These are phyloP conservation scores for Pseudoscleropodium purum DNA, from an alignment of 225 moss, liverwort and hornwort genomes.

Conservation along the genomic window DNA sequence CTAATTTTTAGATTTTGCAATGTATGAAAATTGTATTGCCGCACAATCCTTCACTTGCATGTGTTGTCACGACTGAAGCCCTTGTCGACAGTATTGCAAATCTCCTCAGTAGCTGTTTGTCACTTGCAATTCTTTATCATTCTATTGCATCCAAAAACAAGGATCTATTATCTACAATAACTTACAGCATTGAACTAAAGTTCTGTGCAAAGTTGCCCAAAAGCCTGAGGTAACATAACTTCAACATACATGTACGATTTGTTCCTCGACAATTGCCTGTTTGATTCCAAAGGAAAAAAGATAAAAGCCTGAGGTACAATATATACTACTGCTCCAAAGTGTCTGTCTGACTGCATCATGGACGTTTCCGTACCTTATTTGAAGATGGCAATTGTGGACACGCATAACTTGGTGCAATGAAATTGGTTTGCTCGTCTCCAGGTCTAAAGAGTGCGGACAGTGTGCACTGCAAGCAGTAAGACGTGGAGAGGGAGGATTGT, in stretches of 20 bases:
- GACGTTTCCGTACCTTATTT: background rate
- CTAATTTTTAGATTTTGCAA: too few relatives aligned
- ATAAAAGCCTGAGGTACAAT: background rate
- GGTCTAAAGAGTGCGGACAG: too few relatives aligned
- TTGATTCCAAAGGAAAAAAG: background rate
- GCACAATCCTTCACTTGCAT: too few relatives aligned
- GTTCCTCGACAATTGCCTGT: background rate
- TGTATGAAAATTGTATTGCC: too few relatives aligned
- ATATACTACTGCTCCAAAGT: background rate
- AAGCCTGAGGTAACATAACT: background rate
- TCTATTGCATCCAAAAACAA: background rate
- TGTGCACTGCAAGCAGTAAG: background rate
- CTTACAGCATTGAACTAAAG: background rate
- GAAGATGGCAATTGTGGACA: background rate
- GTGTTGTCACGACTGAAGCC: too few relatives aligned
- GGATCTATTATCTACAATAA: too few relatives aligned
- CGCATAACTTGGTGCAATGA: background rate
- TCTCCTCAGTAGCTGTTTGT: too few relatives aligned
- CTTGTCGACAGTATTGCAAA: too few relatives aligned
- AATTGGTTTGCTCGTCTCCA: background rate
- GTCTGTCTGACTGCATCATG: background rate
- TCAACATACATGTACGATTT: background rate
- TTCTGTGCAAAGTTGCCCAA: background rate
- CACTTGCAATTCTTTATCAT: background rate
- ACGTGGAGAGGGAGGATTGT: background rate